Base-by-base conservation (phyloP, 2,329 filamentous ascomycete genomes). In the Xylaria digitata region DNA sequence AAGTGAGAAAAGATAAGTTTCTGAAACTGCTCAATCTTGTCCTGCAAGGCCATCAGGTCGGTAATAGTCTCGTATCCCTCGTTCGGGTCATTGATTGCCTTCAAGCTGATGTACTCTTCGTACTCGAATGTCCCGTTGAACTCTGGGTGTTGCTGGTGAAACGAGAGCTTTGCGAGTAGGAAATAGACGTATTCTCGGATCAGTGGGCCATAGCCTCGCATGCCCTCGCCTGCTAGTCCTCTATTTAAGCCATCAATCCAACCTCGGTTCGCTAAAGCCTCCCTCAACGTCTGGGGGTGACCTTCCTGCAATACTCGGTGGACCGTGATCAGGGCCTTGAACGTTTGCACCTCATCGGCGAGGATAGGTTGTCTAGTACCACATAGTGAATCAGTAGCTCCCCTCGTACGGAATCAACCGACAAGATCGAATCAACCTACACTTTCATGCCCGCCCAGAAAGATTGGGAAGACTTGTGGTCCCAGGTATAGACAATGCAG, bases 401-500 rank as follows among this genome's bases (percentile, higher is more conserved):
- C 45, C 42, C 43, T 58, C 19, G 13, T 19, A 34, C 43, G 34
- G 17, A 13, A 46, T 32, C 9, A 43, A 8, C 21, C 49, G 19
- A 13, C 52, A 11, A 7, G 11, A 17, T 46, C 55, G 13, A 3
- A 30, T 58, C 43, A 59, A 86, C 91, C 73, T 87, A 96, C 91
- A 98, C 94, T 89, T 99, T 99, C 87, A 99, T 96, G 78, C 94
- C 95, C 64, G 93, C 89, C 96, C 96, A 99, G 80, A 99, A 99
- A 77, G 94, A 93, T 78, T 89, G 86, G 48, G 94, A 97, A 71
- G 92, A 97, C 83, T 97, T 96, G 84, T 99, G 94, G 82, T 99
- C 96, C 96, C 96, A 99, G 66, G 95, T 98, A 81, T 98, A 98
- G 52, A 99, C 95, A 76, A 99, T 99, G 78, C 93, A 97, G 80